Evolutionary conservation across 2,329 filamentous ascomycete genomes (phyloP).

Genomic region (Trichoderma afroharzianum): DNA sequence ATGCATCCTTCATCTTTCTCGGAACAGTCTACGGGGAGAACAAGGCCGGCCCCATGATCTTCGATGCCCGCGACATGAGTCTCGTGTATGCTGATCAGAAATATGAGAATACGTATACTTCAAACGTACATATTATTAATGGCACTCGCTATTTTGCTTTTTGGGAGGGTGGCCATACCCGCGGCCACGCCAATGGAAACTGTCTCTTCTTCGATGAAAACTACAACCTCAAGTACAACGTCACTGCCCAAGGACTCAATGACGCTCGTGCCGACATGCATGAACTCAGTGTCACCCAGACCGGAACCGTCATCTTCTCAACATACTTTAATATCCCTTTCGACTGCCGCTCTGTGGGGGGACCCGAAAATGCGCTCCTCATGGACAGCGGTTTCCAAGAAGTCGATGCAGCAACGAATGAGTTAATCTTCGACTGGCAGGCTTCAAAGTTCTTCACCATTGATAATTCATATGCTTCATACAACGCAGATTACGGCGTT

Average conservation of each 20-base stretch:
- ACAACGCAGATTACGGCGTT: background rate
- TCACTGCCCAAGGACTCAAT: conserved; percentile 34
- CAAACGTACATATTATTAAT: background rate
- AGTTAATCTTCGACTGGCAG: conserved; percentile 1
- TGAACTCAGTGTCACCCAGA: background rate
- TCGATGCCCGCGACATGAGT: background rate
- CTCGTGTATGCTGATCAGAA: conserved; percentile 1
- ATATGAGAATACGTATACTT: conserved; percentile 1
- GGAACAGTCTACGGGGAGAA: background rate
- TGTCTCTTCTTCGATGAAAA: conserved; percentile 8
- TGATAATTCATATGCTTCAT: background rate
- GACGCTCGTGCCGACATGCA: conserved; percentile 29
- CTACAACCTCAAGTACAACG: conserved; percentile 19
- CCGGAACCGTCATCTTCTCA: background rate
- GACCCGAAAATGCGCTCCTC: background rate
- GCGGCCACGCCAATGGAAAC: background rate
- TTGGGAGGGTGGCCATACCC: conserved; percentile 2
- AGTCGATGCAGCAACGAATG: background rate
- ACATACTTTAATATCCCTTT: conserved; percentile 2
- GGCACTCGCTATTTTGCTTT: background rate
- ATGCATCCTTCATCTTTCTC: background rate
- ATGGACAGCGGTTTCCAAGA: conserved; percentile 11
- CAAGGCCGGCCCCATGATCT: background rate
- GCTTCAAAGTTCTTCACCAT: background rate
- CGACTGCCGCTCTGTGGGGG: background rate